These are phyloP conservation scores for Luffa acutangula DNA, from an alignment of 306 rosid species.

Conservation along the genomic window DNA sequence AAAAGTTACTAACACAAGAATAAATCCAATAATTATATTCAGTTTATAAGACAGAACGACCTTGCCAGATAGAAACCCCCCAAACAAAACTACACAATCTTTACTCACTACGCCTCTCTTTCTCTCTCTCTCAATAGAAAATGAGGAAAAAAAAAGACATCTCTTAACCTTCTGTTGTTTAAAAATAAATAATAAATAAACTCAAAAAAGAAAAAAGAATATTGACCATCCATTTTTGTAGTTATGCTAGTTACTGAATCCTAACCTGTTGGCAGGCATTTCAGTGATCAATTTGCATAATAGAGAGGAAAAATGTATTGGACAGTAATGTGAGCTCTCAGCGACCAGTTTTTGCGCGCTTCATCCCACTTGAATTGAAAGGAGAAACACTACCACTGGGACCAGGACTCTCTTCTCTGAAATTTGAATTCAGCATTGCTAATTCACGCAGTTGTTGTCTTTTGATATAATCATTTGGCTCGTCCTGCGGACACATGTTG, in stretches of 20 bases:
- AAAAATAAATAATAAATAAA: slow-evolving; percentile 12
- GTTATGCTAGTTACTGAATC: not conserved
- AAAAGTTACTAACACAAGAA: slow-evolving; percentile 67
- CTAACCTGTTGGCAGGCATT: slow-evolving; percentile 1
- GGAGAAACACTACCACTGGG: slow-evolving; percentile 87
- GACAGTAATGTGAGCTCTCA: slow-evolving; percentile 15
- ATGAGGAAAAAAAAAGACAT: not conserved
- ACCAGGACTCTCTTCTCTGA: slow-evolving; percentile 90
- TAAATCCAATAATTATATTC: slow-evolving; percentile 87
- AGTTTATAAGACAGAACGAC: slow-evolving; percentile 34
- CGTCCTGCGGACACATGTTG: slow-evolving; percentile 48
- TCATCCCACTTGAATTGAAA: slow-evolving; percentile 92
- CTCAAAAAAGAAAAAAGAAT: slow-evolving; percentile 7
- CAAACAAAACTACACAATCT: not conserved
- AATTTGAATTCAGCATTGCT: slow-evolving; percentile 76
- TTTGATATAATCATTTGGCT: slow-evolving; percentile 78
- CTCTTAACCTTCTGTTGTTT: slow-evolving; percentile 8
- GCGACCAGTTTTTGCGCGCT: slow-evolving; percentile 84
- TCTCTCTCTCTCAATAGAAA: not conserved
- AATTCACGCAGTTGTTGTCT: slow-evolving; percentile 86
- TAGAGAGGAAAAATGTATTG: not conserved
- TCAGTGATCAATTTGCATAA: not conserved
- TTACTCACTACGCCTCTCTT: not conserved
- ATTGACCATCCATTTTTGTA: slow-evolving; percentile 9
- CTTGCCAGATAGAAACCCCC: slow-evolving; percentile 26